A percentile compares a stretch with the other conserved stretches of the same genome.
Conservation (phyloP, 2,329 filamentous ascomycete genomes). For the Fusarium proliferatum region DNA sequence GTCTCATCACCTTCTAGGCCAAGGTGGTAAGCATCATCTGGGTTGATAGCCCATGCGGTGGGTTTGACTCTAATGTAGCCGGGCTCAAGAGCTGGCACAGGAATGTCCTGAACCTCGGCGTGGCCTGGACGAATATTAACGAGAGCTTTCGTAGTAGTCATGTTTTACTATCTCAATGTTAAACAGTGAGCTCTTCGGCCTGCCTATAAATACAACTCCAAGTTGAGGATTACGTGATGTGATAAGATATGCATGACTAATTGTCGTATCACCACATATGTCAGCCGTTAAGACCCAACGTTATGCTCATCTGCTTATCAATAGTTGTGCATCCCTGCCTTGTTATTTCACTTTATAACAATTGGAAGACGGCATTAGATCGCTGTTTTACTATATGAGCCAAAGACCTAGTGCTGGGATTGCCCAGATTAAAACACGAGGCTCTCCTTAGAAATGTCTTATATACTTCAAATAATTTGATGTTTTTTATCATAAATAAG, state of each 20-base stretch:
- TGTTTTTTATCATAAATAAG: too few relatives aligned
- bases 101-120: background rate
- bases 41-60: conserved; percentile 1
- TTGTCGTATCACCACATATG: background rate
- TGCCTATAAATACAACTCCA: background rate
- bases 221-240: background rate
- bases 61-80: background rate
- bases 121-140: background rate
- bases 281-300: background rate
- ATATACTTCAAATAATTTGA: too few relatives aligned
- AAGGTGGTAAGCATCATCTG: conserved; percentile 4
- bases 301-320: background rate
- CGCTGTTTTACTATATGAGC: too few relatives aligned
- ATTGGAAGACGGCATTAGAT: accelerated
- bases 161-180: background rate
- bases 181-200: accelerated
- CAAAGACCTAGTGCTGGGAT: too few relatives aligned
- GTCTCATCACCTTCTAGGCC: background rate
- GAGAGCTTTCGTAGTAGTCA: background rate
- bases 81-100: background rate
- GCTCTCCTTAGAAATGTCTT: too few relatives aligned
- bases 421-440: too few relatives aligned
- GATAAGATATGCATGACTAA: background rate
- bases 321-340: accelerated
- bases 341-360: background rate